Evolutionary conservation across 2,329 filamentous ascomycete species (phyloP), one percentile per base, ranked within the genome.

Genomic region (Cercospora sp.): DNA sequence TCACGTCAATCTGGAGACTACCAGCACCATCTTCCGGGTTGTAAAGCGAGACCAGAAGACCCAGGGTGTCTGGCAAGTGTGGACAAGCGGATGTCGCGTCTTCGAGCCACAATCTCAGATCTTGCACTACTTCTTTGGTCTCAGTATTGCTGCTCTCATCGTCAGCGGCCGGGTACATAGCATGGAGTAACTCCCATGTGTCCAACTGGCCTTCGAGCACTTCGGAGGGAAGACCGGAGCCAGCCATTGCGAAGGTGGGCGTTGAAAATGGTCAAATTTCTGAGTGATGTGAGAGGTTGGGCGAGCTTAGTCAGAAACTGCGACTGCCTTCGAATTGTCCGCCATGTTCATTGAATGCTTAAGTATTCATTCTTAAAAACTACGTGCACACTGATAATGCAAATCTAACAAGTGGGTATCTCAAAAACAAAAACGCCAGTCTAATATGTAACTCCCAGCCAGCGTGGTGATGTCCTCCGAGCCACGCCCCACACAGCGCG

Each of bases 101-200:
- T 31, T 73, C 71, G 33, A 70, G 70, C 69, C 71, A 72, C 3
- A 57, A 26, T 26, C 69, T 67, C 10, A 70, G 53, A 23, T 33
- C 30, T 1, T 57, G 36, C 8, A 73, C 42, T 5, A 69, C 26
- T 2, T 59, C 60, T 18, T 69, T 51, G 16, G 51, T 66, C 5
- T 77, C 78, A 16, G 5, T 28, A 33, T 55, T 40, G n/a, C 13
- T 45, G 30, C 10, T n/a, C 18, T 30, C 45, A 23, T 23, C 48
- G n/a, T 78, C 75, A 12, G 82, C 78, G 0, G 75, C 72, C 0
- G 81, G 79, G 68, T 84, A 87, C 85, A 87, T 87, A 9, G 84
- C 84, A 71, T 79, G 75, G 2, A 87, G 74, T n/a, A 87, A 82
- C 61, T 86, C 84, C 36, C 86, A 78, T 64, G 71, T 68, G 31